phyloP scores from a whole-genome alignment of 257 asterid genomes.

The Eustoma russellianum region DNA sequence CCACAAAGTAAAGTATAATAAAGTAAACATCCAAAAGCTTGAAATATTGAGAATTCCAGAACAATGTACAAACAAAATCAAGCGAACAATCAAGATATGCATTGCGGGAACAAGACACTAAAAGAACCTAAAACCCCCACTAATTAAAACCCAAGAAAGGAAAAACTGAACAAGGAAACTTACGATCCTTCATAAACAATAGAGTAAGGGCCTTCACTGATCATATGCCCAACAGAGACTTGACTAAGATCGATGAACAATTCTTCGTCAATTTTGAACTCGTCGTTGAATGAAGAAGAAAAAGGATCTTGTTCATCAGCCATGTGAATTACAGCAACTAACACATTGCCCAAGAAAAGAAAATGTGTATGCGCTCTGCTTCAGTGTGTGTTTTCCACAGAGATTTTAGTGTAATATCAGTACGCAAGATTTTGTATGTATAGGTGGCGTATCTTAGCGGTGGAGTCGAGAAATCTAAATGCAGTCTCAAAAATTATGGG shows the following conservation, averaged over 20 bases:
- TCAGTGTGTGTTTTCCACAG: not conserved
- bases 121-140: too few relatives aligned
- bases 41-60: too few relatives aligned
- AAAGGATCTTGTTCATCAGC: constrained; percentile 19
- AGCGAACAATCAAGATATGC: too few relatives aligned
- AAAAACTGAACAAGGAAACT: constrained; percentile 8
- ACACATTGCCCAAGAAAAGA: constrained; percentile 18
- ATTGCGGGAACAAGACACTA: too few relatives aligned
- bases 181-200: constrained; percentile 49
- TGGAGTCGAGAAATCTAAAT: too few relatives aligned
- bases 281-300: constrained; percentile 4
- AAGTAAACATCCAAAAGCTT: too few relatives aligned
- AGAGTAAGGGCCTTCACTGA: constrained; percentile 44
- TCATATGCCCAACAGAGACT: constrained; percentile 34
- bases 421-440: not conserved
- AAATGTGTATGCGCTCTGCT: not conserved
- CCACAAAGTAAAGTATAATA: too few relatives aligned
- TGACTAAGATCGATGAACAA: constrained; percentile 28
- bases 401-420: not conserved
- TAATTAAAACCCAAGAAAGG: too few relatives aligned
- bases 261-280: constrained; percentile 16
- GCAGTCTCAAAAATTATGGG: too few relatives aligned
- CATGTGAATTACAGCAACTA: constrained; percentile 13
- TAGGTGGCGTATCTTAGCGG: not conserved
- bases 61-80: too few relatives aligned